Evolutionary conservation across 164 flowering plant genomes (phyloP).

Genomic region (Amborella trichopoda): DNA sequence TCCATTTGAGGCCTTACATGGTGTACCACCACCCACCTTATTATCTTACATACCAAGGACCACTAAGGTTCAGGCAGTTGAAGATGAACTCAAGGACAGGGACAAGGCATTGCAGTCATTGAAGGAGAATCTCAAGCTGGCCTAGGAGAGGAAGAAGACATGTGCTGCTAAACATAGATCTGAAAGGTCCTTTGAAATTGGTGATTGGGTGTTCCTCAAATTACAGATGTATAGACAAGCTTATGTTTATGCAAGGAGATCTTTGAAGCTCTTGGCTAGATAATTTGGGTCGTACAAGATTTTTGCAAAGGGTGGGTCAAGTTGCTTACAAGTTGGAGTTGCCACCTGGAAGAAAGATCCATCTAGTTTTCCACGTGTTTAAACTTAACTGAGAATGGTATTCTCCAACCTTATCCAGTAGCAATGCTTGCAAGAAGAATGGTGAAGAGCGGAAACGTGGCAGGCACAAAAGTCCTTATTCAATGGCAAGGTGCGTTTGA

Average conservation of each 20-base stretch:
- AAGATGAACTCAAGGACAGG: not conserved
- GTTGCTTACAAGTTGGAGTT: not conserved
- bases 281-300: not conserved
- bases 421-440: no score
- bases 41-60: not conserved
- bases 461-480: no score
- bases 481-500: no score
- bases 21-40: not conserved
- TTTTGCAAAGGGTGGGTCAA: not conserved
- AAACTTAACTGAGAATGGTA: no score
- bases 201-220: not conserved
- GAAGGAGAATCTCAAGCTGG: not conserved
- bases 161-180: not conserved
- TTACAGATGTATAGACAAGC: not conserved
- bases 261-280: not conserved
- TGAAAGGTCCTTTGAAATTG: not conserved
- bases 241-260: no score
- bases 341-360: not conserved
- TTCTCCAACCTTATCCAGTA: no score
- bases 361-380: conserved; percentile 4
- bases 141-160: not conserved
- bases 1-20: not conserved
- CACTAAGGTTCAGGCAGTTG: not conserved
- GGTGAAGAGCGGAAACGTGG: no score
- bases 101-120: not conserved